These are phyloP conservation scores for Arthroderma sp. DNA, from an alignment of 2,329 filamentous ascomycete genomes.

Conservation along the genomic window DNA sequence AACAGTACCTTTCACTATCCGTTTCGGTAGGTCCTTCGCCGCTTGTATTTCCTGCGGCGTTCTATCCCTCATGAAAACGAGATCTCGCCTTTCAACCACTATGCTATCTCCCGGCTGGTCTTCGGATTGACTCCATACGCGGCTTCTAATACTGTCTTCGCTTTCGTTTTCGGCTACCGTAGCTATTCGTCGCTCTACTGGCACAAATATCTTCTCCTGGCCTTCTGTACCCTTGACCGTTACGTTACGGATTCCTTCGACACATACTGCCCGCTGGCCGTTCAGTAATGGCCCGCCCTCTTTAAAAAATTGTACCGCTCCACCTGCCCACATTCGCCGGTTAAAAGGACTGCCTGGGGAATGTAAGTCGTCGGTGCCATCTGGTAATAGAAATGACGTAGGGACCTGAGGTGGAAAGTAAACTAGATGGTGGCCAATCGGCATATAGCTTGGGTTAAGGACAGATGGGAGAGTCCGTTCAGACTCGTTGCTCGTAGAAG, in stretches of 20 bases:
- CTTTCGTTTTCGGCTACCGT: conserved; percentile 25
- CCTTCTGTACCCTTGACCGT: conserved; percentile 37
- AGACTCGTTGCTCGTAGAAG: conserved; percentile 14
- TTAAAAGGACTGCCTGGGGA: conserved; percentile 58
- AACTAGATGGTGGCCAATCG: conserved; percentile 60
- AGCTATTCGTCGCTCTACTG: conserved; percentile 42
- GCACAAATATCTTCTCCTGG: conserved; percentile 47
- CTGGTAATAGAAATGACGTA: conserved; percentile 51
- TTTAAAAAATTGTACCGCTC: conserved; percentile 45
- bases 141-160: conserved; percentile 22
- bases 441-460: conserved; percentile 16
- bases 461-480: conserved; percentile 20
- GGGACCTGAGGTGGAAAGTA: conserved; percentile 67
- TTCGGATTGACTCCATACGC: conserved; percentile 33
- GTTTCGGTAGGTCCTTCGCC: conserved; percentile 14
- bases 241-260: conserved; percentile 37
- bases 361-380: conserved; percentile 75
- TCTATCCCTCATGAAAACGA: conserved; percentile 50
- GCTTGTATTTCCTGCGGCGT: conserved; percentile 22
- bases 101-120: conserved; percentile 30
- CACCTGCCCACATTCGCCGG: conserved; percentile 81
- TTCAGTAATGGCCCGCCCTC: conserved; percentile 18
- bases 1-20: conserved; percentile 28
- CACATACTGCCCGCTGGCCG: conserved; percentile 28
- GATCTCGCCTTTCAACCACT: conserved; percentile 45